phyloP scores from a whole-genome alignment of 257 asterid genomes.

The Przewalskia tangutica region DNA sequence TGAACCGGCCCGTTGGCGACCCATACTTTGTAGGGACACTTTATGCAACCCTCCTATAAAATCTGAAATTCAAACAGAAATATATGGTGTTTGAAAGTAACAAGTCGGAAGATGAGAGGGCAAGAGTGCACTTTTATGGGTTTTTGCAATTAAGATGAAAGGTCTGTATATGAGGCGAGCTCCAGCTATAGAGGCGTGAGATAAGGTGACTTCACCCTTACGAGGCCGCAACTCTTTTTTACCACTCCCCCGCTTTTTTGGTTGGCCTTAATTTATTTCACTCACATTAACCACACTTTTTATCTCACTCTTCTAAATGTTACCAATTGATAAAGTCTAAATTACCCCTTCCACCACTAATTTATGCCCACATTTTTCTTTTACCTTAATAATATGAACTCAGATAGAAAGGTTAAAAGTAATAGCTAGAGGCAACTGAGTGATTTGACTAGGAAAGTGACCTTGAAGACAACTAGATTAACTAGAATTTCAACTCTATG shows the following conservation, averaged over 20 bases:
- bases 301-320: too few species aligned
- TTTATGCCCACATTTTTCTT: neutral
- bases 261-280: slow-evolving; percentile 2
- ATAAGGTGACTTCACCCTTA: slow-evolving; percentile 1
- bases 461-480: neutral
- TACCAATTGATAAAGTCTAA: neutral
- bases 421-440: too few species aligned
- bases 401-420: too few species aligned
- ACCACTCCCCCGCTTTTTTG: neutral
- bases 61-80: too few species aligned
- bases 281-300: neutral
- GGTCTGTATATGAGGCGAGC: neutral
- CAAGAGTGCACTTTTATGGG: neutral
- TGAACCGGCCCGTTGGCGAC: too few species aligned
- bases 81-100: neutral
- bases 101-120: neutral
- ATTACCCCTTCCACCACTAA: slow-evolving; percentile 12
- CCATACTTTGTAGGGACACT: too few species aligned
- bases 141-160: neutral
- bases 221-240: neutral
- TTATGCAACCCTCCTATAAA: too few species aligned
- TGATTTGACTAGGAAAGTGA: neutral
- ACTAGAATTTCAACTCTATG: neutral
- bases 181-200: neutral
- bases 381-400: neutral